A percentile compares a stretch with the other conserved stretches of the same genome.
Conservation (phyloP, 2,329 filamentous ascomycete genomes). For the Aspergillus neoniger region DNA sequence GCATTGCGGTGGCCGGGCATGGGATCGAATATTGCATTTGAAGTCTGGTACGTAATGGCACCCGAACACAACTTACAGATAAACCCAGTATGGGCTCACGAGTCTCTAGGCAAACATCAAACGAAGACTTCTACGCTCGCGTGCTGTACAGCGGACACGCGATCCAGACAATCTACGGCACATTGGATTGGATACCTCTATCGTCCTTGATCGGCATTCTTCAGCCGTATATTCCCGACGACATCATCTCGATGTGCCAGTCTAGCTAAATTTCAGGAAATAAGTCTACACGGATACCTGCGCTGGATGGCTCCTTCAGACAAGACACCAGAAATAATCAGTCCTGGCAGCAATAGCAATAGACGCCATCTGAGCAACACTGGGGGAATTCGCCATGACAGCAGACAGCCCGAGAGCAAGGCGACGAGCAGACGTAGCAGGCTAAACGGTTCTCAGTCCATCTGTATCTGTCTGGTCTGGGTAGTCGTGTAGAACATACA, state of each 20-base stretch:
- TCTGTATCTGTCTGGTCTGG: neutral
- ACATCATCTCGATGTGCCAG: constrained; percentile 30
- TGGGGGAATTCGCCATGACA: constrained; percentile 12
- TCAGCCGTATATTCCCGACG: constrained; percentile 27
- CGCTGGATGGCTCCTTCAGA: too few species aligned
- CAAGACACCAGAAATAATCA: neutral
- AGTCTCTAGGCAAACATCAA: neutral
- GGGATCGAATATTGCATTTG: constrained; percentile 43
- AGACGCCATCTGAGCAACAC: constrained; percentile 11
- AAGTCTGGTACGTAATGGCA: constrained; percentile 36
- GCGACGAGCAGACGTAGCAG: constrained; percentile 13
- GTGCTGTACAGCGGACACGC: constrained; percentile 36
- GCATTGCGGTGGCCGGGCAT: constrained; percentile 44
- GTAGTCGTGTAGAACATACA: neutral
- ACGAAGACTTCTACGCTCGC: constrained; percentile 25
- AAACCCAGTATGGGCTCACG: neutral
- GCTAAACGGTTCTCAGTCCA: neutral
- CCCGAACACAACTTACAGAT: rapidly evolving
- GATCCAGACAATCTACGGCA: constrained; percentile 32
- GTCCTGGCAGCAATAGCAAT: constrained; percentile 13
- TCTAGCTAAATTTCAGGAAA: neutral
- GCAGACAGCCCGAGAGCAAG: constrained; percentile 10
- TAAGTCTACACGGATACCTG: neutral
- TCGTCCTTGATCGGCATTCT: constrained; percentile 29
- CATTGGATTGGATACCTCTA: constrained; percentile 34